Base-by-base conservation (phyloP, 2,329 filamentous ascomycete genomes). In the Albifimbria verrucaria region DNA sequence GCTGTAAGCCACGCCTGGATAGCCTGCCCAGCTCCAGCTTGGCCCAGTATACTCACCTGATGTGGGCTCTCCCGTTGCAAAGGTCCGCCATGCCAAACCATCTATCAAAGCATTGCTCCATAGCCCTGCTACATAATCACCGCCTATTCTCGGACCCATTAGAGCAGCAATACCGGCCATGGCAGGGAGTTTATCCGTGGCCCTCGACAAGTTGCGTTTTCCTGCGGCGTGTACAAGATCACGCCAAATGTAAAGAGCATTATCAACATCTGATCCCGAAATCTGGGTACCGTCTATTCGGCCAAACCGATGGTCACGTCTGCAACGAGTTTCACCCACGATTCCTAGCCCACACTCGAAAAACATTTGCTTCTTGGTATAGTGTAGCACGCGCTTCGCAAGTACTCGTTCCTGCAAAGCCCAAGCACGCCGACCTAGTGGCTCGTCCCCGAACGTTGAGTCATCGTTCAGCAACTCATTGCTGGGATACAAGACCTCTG, bases 21-120 rank as follows among this genome's bases (percentile, higher is more conserved):
- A 59, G 21, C 57, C 48, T 17, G 55, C 52, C 58, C 58, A 60
- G 39, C 58, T 59, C 58, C 58, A 60, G 54, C 55, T 59, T 4
- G 58, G 58, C 7, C 55, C 58, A 6, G 50, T 52, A 15, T 58
- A 60, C 11, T 50, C 39, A 12, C 4, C 18, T 20, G 48, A 51
- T 20, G 15, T 22, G 7, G 54, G 46, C 12, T 4, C 9, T 11
- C 49, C 17, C 4, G 28, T 43, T 12, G 46, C 52, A 9, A 55
- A 22, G 3, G 49, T 36, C 39, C 58, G 52, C 57, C 58, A 59
- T 17, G 54, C 47, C 12, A 60, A 20, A 21, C 55, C 54, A 2
- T 53, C 51, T 17, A 57, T 45, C 17, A 59, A 10, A 2, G 18
- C 52, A 22, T 54, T 36, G 54, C 50, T 53, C 57, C 58, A 59